Evolutionary conservation across 106 monocot genomes (phyloP), one percentile per base, ranked within the genome.

Genomic region (Dioscorea zingiberensis): DNA sequence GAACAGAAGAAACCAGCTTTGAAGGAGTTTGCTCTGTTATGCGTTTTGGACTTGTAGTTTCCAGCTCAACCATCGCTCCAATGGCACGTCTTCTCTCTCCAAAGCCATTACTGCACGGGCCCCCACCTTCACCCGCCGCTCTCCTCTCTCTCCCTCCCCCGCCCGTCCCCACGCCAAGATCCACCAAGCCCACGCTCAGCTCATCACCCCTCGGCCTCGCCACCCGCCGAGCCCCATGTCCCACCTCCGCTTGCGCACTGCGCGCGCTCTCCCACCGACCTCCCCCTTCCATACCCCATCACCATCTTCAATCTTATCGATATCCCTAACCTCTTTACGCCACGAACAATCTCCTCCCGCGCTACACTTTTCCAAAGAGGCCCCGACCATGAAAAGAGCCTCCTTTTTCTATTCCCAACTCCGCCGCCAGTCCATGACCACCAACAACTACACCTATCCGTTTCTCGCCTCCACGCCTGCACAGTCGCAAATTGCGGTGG

Each of bases 381-480:
- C 38, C 21, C 2, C 63, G 3, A 19, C 21, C 63, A 44, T 21
- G 21, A 63, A n/a, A 9, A 63, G 1, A 5, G 44, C n/a, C 45
- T 46, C 22, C 45, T n/a, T 18, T n/a, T 46, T 63, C 63, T 63
- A 45, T 44, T 63, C 38, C 17, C 38, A 23, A 17, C 27, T 63
- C 21, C 63, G 63, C 2, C 30, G 21, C 15, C 17, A 17, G 21
- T 2, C n/a, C 18, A 63, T 63, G 44, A 44, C 63, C 21, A 46
- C 63, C 13, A 63, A 63, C 44, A 63, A 63, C 45, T 63, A 63
- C n/a, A n/a, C n/a, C 30, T 63, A 32, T 13, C 32, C 63, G 5
- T 63, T 63, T 45, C 44, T 63, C n/a, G n/a, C 22, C 63, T 63
- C 63, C 63, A 63, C 44, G 45, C 44, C 21, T 63, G 63, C n/a